phyloP scores from a whole-genome alignment of 257 asterid genomes.

The Nicotiana knightiana region DNA sequence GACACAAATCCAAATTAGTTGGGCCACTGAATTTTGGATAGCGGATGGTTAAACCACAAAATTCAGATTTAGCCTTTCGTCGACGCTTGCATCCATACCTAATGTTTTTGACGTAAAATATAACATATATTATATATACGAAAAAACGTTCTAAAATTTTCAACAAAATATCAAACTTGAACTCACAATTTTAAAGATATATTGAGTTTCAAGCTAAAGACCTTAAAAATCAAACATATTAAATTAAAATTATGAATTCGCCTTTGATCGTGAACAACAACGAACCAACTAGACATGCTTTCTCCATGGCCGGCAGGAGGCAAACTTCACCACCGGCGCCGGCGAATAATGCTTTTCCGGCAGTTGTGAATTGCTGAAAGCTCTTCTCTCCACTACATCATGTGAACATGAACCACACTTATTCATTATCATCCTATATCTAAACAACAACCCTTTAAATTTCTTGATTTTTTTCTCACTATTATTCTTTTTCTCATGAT shows the following conservation, averaged over 20 bases:
- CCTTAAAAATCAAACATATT: neutral
- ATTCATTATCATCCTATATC: constrained; percentile 2
- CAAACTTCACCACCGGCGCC: constrained; percentile 6
- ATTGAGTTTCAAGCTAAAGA: too few species aligned
- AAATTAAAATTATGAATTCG: neutral
- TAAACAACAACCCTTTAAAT: neutral
- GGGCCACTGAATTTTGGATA: too few species aligned
- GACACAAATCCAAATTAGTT: too few species aligned
- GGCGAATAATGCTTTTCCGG: neutral
- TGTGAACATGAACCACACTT: neutral
- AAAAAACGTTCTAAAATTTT: too few species aligned
- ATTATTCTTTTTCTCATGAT: neutral
- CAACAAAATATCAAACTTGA: too few species aligned
- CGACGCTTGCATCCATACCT: too few species aligned
- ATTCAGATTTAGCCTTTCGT: too few species aligned
- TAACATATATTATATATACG: too few species aligned
- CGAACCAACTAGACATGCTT: neutral
- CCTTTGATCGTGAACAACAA: neutral
- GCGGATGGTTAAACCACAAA: too few species aligned
- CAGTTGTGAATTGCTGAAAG: neutral
- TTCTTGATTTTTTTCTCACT: neutral
- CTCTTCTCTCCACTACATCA: constrained; percentile 8
- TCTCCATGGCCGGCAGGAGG: neutral
- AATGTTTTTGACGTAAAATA: too few species aligned
- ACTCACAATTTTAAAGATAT: too few species aligned